Base-by-base conservation (phyloP, 352 stramenopile genomes). In the Globisporangium yorkense region DNA sequence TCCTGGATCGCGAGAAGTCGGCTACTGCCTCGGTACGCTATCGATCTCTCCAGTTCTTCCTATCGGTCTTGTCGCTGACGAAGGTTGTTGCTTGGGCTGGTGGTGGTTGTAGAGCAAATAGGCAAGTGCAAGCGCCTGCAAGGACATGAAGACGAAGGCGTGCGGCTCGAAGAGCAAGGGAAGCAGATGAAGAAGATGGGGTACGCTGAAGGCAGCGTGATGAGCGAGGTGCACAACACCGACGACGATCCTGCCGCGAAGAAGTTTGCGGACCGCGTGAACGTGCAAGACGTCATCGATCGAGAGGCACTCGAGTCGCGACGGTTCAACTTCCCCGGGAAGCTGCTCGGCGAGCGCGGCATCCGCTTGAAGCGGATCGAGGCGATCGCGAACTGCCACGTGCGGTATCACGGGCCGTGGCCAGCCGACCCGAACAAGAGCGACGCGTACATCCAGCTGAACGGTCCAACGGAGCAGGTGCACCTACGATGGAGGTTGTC, bases 1-100 rank as follows among this genome's bases (percentile, higher is more conserved):
- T 40, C 80, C 80, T 2, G 75, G 88, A 39, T 86, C 84, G 0
- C 77, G 75, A 20, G 84, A 93, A 62, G 80, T 90, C 57, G 84
- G 80, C 5, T 91, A 84, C 59, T 91, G 80, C 31, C 74, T 89
- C 48, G 79, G 81, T 88, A 73, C 47, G 75, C 51, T 53, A 49
- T 35, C 33, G 7, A 54, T 43, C 18, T 2, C 18, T 37, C 33
- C 33, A 12, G 33, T 37, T 37, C 15, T 52, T 5, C n/a, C 29
- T 18, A 7, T 31, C 18, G 44, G 8, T n/a, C 7, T 12, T 5
- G n/a, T 27, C 8, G 16, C 10, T 24, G 15, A 24, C 41, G 41
- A 47, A 12, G 43, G 4, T 48, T 21, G 16, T 21, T 6, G n/a
- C 16, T 20, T 16, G 10, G 9, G 10, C 16, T 7, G 43, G 15